Conservation (phyloP, 768 basidiomycete genomes). For the Suillus variegatus region DNA sequence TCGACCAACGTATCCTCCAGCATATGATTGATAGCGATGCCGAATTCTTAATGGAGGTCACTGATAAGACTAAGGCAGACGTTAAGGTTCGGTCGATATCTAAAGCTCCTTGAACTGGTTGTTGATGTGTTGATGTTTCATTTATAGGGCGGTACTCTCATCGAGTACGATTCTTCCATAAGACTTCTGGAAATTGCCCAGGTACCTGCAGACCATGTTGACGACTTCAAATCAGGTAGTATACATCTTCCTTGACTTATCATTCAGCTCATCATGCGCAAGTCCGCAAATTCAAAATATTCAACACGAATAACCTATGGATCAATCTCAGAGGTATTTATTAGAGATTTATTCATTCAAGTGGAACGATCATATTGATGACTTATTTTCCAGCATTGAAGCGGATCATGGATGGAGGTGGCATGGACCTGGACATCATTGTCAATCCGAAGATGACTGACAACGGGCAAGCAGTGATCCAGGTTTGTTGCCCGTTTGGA, state of each 20-base stretch:
- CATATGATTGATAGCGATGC: slow-evolving; percentile 82
- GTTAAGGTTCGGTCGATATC: slow-evolving; percentile 39
- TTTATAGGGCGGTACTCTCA: slow-evolving; percentile 75
- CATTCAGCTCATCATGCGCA: slow-evolving; percentile 12
- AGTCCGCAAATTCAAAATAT: slow-evolving; percentile 92
- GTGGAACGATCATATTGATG: not conserved
- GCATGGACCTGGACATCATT: slow-evolving; percentile 93
- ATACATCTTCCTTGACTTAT: slow-evolving; percentile 13
- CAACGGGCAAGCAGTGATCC: slow-evolving; percentile 83
- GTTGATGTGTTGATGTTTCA: not conserved
- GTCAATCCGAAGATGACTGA: slow-evolving; percentile 89
- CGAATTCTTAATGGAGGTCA: slow-evolving; percentile 95
- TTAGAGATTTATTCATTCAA: slow-evolving; percentile 12
- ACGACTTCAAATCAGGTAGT: slow-evolving; percentile 86
- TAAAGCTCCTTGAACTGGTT: not conserved
- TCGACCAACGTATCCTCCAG: slow-evolving; percentile 81
- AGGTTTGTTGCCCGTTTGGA: slow-evolving; percentile 38
- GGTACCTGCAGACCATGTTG: slow-evolving; percentile 89
- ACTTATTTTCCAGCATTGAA: slow-evolving; percentile 64
- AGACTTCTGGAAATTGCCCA: slow-evolving; percentile 93
- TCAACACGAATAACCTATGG: slow-evolving; percentile 87
- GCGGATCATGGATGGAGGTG: slow-evolving; percentile 83
- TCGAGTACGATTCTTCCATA: slow-evolving; percentile 88
- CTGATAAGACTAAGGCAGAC: slow-evolving; percentile 95
- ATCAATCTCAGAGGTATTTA: slow-evolving; percentile 68